Base-by-base conservation (phyloP, 306 rosid genomes). In the Malus fusca region DNA sequence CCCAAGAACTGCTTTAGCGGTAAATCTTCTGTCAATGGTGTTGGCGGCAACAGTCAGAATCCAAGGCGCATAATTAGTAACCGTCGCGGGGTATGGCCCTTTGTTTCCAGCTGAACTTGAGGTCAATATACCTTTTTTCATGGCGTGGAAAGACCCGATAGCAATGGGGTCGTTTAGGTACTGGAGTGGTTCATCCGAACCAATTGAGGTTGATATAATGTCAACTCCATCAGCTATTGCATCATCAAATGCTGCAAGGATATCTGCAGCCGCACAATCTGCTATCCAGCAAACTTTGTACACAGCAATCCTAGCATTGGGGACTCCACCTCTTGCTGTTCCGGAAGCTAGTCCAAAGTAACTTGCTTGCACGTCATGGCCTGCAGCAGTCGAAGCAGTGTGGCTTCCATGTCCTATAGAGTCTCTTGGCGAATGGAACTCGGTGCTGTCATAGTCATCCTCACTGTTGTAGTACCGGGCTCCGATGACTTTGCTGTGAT, bases 191-290 rank as follows among this genome's bases (percentile, higher is more conserved):
- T 4, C 0, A 8, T 35, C 53, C 3, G 18, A 31, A 6, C 66
- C 75, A 31, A 72, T 6, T 28, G 66, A 31, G 9, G 52, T 31
- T 7, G 33, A 72, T 72, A 72, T 56, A 60, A 60, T 25, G 33
- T 60, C 65, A 60, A 60, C 65, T 60, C 35, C 65, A 60, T 60
- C 10, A 12, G 66, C 60, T 19, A 53, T 55, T 9, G 66, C 66
- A n/a, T 72, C 52, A 21, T 72, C 75, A 35, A 72, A 72, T 31
- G 53, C 35, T 4, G 75, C 75, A 28, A 71, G 75, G 30, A 71
- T 56, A 35, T 55, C 65, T 25, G 65, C 65, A 12, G 31, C 1
- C 10, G 65, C 65, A 25, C 33, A 60, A 22, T 25, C 33, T 60
- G 5, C 18, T 15, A 25, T 10, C 65, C 65, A 60, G 33, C 33